Evolutionary conservation across 352 stramenopile species (phyloP).

Genomic region (Phytophthora cryptogea): DNA sequence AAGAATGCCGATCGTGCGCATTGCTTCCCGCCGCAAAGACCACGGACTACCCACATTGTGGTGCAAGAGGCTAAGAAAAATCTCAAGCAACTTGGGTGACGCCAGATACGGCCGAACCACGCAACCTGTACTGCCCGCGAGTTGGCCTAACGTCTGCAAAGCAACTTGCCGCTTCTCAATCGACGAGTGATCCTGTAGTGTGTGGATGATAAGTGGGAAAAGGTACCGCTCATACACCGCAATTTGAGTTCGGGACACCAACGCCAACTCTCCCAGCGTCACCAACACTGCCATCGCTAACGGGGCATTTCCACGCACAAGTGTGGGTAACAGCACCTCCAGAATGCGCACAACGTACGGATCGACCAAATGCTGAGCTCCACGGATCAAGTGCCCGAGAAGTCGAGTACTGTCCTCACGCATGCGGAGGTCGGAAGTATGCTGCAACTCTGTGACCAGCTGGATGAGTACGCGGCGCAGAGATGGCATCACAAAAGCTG

Average conservation of each 20-base stretch:
- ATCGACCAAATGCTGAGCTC: slow-evolving; percentile 87
- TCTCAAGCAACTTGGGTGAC: slow-evolving; percentile 95
- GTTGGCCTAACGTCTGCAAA: slow-evolving; percentile 94
- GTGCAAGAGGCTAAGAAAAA: slow-evolving; percentile 94
- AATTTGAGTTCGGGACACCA: slow-evolving; percentile 91
- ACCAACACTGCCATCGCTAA: slow-evolving; percentile 74
- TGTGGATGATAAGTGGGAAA: slow-evolving; percentile 96
- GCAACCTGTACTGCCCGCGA: slow-evolving; percentile 93
- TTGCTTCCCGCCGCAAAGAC: slow-evolving; percentile 94
- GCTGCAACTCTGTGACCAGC: slow-evolving; percentile 95
- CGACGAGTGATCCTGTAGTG: slow-evolving; percentile 96
- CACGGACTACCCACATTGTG: slow-evolving; percentile 91
- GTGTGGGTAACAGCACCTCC: slow-evolving; percentile 81
- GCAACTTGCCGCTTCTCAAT: slow-evolving; percentile 96
- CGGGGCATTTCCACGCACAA: slow-evolving; percentile 86
- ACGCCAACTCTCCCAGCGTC: slow-evolving; percentile 91
- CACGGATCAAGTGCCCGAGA: slow-evolving; percentile 81
- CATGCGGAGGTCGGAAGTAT: slow-evolving; percentile 86
- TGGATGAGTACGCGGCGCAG: slow-evolving; percentile 94
- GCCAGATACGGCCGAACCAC: slow-evolving; percentile 95
- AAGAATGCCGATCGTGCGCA: slow-evolving; percentile 97
- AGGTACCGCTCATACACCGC: slow-evolving; percentile 94
- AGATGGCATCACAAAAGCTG: slow-evolving; percentile 94
- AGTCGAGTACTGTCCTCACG: slow-evolving; percentile 91
- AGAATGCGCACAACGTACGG: slow-evolving; percentile 81